phyloP scores from a whole-genome alignment of 768 basidiomycete genomes.

The Russula griseocarnosa region DNA sequence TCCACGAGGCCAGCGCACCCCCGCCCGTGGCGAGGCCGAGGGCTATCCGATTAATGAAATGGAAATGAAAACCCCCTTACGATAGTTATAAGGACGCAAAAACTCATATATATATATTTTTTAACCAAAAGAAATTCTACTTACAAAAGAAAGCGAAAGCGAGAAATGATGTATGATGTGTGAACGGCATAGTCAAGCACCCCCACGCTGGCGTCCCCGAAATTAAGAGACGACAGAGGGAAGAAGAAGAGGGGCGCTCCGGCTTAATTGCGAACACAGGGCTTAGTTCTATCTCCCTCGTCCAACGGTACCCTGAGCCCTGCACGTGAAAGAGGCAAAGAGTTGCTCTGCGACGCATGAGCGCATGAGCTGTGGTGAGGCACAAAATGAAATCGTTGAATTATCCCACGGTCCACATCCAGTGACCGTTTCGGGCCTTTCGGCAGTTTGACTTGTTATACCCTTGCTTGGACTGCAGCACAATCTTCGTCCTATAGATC shows the following conservation, averaged over 20 bases:
- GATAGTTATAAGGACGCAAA: neutral
- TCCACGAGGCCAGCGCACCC: neutral
- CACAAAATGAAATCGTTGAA: neutral
- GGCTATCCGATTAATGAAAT: neutral
- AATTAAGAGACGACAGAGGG: constrained; percentile 37
- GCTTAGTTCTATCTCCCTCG: constrained; percentile 42
- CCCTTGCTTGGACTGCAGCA: no score
- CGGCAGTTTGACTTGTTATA: no score
- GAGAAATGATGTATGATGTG: no score
- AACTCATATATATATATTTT: neutral
- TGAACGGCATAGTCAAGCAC: constrained; percentile 75
- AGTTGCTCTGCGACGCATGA: constrained; percentile 47
- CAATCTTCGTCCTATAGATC: no score
- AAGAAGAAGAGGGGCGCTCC: constrained; percentile 56
- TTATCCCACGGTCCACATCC: no score
- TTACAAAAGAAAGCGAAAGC: constrained; percentile 13
- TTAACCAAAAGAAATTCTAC: neutral
- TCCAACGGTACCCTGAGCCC: constrained; percentile 53
- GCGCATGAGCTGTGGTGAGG: constrained; percentile 40
- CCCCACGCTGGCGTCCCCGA: constrained; percentile 40
- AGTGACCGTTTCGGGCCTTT: no score
- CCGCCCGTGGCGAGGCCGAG: no score
- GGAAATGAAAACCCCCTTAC: neutral
- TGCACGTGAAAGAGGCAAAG: constrained; percentile 40
- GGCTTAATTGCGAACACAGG: constrained; percentile 72